Base-by-base conservation (phyloP, 257 asterid species). In the Petunia secreta region DNA sequence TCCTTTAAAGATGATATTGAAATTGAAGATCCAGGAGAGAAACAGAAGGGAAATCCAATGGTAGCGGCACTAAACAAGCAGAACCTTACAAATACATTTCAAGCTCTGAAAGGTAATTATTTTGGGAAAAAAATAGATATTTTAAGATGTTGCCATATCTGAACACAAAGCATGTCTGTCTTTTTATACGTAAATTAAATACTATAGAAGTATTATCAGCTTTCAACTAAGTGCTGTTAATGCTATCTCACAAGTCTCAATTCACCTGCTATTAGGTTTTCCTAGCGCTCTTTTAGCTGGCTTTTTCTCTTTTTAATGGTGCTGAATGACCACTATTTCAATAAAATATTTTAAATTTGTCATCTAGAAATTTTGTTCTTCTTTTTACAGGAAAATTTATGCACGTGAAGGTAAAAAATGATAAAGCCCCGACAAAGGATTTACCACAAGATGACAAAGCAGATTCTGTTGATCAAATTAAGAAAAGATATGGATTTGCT, bases 401-500 rank as follows among this genome's bases (percentile, higher is more conserved):
- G 84, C 84, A 87, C 40, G 46, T 75, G 73, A 91, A 92, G 86
- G 85, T 39, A 13, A 95, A 93, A 82, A 86, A 77, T 66, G 93
- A 93, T n/a, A 95, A 91, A 80, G 82, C 85, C 40, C 83, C 85
- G 1, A 87, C 80, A 53, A 82, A 80, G 69, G 92, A 89, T 16
- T 89, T 83, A 84, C 82, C 89, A 5, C 90, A 85, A 50, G 96
- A 89, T 15, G 96, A 88, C 83, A 92, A 80, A 84, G 84, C 79
- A 46, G 97, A 91, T 37, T 80, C 90, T 52, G 84, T 95, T 75
- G 96, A 90, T 84, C 96, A 93, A 81, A 93, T 95, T 78, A 95
- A 95, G 97, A 93, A 89, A 85, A 93, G 87, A 87, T 95, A 95
- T 57, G 99, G 99, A 65, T 92, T 85, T 80, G 68, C 94, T 67